Conservation (phyloP, 2,329 filamentous ascomycete species). For the Phialophora macrospora region DNA sequence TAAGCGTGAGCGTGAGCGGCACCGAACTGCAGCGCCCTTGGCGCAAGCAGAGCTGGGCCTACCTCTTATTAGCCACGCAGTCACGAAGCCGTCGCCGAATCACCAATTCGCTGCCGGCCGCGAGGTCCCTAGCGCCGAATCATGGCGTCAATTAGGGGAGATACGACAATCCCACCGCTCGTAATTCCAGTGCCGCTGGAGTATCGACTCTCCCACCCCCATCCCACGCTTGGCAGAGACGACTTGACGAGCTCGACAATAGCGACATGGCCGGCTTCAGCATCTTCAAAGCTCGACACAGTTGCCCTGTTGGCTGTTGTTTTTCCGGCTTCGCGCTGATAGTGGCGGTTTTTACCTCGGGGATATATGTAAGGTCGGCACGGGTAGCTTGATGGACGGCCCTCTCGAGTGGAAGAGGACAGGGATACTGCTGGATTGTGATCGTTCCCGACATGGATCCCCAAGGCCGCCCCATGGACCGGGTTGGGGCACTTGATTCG, state of each 20-base stretch:
- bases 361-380: not conserved
- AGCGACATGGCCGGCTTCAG: not conserved
- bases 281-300: not conserved
- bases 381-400: not conserved
- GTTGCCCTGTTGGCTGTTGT: not conserved
- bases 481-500: conserved; percentile 2
- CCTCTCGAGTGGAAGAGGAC: not conserved
- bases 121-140: conserved; percentile 11
- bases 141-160: conserved; percentile 15
- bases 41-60: conserved; percentile 1
- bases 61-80: conserved; percentile 9
- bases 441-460: not conserved
- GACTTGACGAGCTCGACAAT: not conserved
- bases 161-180: not conserved
- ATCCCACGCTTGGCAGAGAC: not conserved
- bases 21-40: conserved; percentile 10
- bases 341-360: not conserved
- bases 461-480: not conserved
- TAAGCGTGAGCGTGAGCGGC: conserved; percentile 1
- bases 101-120: conserved; percentile 8
- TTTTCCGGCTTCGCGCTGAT: not conserved
- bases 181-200: not conserved
- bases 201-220: not conserved
- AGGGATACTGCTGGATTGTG: conserved; percentile 6
- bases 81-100: conserved; percentile 11